phyloP scores from a whole-genome alignment of 2,329 filamentous ascomycete genomes.

The Colletotrichum siamense region DNA sequence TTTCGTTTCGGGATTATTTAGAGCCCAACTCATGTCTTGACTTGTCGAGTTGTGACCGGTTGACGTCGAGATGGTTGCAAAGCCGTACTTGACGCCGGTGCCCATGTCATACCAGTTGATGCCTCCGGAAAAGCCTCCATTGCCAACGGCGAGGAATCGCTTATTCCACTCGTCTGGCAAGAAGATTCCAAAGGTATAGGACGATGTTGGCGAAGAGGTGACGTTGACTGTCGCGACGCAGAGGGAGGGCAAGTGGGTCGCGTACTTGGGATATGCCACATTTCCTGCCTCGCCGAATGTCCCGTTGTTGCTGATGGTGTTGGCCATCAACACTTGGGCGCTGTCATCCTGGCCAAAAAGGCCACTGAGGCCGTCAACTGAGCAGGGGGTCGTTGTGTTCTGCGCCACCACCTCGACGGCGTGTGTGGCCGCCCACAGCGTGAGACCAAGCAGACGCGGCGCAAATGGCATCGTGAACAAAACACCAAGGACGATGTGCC shows the following conservation, averaged over 20 bases:
- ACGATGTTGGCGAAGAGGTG: constrained; percentile 25
- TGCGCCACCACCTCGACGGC: background rate
- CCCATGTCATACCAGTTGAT: constrained; percentile 15
- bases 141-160: constrained; percentile 36
- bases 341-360: background rate
- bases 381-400: background rate
- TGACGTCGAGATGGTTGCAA: constrained; percentile 47
- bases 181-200: constrained; percentile 36
- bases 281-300: constrained; percentile 28
- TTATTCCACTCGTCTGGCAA: constrained; percentile 35
- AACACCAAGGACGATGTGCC: background rate
- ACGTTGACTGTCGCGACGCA: constrained; percentile 37
- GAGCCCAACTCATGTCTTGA: constrained; percentile 40
- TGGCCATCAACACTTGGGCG: background rate
- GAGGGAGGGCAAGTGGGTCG: constrained; percentile 34
- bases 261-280: constrained; percentile 28
- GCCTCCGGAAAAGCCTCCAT: constrained; percentile 27
- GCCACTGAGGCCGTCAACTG: background rate
- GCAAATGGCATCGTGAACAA: background rate
- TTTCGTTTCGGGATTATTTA: constrained; percentile 37
- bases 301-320: background rate
- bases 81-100: constrained; percentile 44
- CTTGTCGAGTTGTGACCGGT: constrained; percentile 45
- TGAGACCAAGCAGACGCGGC: background rate
- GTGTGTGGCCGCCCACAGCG: background rate